Evolutionary conservation across 352 stramenopile genomes (phyloP).

Genomic region (Globisporangium paddicum): DNA sequence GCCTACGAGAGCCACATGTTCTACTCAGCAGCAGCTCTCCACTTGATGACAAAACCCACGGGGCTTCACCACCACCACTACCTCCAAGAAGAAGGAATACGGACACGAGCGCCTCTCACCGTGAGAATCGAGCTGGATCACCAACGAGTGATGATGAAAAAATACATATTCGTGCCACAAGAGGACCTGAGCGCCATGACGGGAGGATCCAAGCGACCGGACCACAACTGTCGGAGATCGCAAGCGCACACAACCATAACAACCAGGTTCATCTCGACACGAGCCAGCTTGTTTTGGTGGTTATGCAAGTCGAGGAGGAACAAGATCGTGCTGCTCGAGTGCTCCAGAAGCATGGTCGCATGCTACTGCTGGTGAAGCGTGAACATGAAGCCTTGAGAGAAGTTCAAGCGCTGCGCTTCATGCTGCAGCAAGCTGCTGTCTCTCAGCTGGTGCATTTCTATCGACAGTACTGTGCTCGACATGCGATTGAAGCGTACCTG

Average conservation of each 20-base stretch:
- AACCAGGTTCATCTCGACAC: too few species aligned
- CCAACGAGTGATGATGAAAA: background rate
- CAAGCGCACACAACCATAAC: background rate
- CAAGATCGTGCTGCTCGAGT: slow-evolving; percentile 12
- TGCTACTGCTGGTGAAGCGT: slow-evolving; percentile 20
- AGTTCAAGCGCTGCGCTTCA: slow-evolving; percentile 7
- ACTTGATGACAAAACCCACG: background rate
- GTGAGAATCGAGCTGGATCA: background rate
- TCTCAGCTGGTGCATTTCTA: background rate
- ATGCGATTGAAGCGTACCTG: slow-evolving; percentile 18
- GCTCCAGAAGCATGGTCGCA: slow-evolving; percentile 19
- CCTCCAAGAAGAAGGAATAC: background rate
- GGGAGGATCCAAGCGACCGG: background rate
- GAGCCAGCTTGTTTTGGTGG: background rate
- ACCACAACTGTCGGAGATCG: background rate
- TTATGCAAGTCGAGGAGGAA: slow-evolving; percentile 5
- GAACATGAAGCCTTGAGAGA: slow-evolving; percentile 11
- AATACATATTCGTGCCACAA: too few species aligned
- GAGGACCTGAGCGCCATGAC: background rate
- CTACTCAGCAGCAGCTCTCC: background rate
- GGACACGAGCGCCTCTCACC: too few species aligned
- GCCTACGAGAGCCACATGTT: background rate
- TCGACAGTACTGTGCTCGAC: slow-evolving; percentile 7
- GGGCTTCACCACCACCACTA: background rate
- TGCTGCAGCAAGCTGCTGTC: slow-evolving; percentile 3